Base-by-base conservation (phyloP, 2,329 filamentous ascomycete species). In the Microdochium paspali region DNA sequence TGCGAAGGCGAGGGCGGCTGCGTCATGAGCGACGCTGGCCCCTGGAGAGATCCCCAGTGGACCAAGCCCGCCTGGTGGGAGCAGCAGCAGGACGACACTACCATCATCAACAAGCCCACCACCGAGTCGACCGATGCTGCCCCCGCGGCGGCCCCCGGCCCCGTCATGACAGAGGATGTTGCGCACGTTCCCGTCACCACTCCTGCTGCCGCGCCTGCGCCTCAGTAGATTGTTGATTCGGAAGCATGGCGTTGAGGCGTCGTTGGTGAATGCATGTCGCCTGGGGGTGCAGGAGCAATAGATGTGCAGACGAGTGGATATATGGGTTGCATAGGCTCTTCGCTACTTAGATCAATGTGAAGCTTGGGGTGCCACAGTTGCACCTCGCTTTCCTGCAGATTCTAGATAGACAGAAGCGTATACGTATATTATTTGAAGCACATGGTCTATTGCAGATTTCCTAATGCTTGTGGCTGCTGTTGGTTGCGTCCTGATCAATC, bases 1-100 rank as follows among this genome's bases (percentile, higher is more conserved):
- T 98, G 93, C 68, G 64, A 73, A 28, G 88, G 87, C 50, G 64
- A 73, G 28, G 88, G 87, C 50, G 90, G 90, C 52, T 98, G 93
- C 69, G 72, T 79, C 66, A 70, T 95, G 60, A 94, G 88, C 68
- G 90, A 98, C 65, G 82, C 82, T 51, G 93, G 93, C 46, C 93
- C 93, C 46, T 98, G 93, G 93, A 77, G 78, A 56, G 87, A 91
- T 52, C 58, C 76, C 24, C 65, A 85, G 67, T 90, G 77, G 74
- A 70, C 77, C 47, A 80, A 72, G 61, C 76, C 84, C 46, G 70
- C 80, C 53, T 82, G 83, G 72, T 84, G 82, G 74, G 73, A 77
- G 63, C 72, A 73, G 67, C 69, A 72, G 53, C 58, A 61, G 10
- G 63, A 63, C 40, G 60, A 54, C 51, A 56, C 48, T 20, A 13